These are phyloP conservation scores for Extremus antarcticus DNA, from an alignment of 495 filamentous ascomycete genomes.

Conservation along the genomic window DNA sequence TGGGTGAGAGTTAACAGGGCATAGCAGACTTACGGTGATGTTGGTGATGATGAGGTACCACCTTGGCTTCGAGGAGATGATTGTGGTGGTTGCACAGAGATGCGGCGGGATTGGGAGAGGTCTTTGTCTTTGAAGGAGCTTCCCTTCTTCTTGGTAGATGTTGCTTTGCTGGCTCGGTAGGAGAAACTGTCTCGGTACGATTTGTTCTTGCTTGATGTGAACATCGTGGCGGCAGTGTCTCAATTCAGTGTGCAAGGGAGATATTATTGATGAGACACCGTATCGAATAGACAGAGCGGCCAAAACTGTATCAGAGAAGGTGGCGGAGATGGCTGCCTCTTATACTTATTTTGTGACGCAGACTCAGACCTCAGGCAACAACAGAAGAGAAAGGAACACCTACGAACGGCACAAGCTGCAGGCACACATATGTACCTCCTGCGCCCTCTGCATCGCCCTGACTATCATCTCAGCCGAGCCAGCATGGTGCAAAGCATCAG, in stretches of 20 bases:
- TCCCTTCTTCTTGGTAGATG: constrained; percentile 26
- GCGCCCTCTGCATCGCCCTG: not conserved
- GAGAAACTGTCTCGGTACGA: constrained; percentile 32
- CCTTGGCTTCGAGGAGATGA: constrained; percentile 12
- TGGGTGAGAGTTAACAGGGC: not conserved
- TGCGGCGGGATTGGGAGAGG: constrained; percentile 9
- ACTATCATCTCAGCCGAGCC: not conserved
- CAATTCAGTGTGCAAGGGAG: too few species aligned
- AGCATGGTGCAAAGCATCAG: not conserved
- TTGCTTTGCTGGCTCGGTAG: constrained; percentile 29
- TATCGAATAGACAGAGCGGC: not conserved
- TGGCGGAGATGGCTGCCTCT: not conserved
- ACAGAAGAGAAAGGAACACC: not conserved
- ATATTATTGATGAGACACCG: not conserved
- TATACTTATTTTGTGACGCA: not conserved
- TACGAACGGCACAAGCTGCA: not conserved
- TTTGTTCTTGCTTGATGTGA: constrained; percentile 24
- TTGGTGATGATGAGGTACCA: constrained; percentile 9
- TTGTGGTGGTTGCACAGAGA: constrained; percentile 6
- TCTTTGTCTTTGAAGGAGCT: constrained; percentile 28
- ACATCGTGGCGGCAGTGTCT: constrained; percentile 21
- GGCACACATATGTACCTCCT: not conserved
- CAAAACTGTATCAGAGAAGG: constrained; percentile 7
- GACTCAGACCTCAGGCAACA: constrained; percentile 9
- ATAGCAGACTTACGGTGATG: constrained; percentile 18